phyloP scores from a whole-genome alignment of 2,329 filamentous ascomycete species.

The Talaromyces sp. region DNA sequence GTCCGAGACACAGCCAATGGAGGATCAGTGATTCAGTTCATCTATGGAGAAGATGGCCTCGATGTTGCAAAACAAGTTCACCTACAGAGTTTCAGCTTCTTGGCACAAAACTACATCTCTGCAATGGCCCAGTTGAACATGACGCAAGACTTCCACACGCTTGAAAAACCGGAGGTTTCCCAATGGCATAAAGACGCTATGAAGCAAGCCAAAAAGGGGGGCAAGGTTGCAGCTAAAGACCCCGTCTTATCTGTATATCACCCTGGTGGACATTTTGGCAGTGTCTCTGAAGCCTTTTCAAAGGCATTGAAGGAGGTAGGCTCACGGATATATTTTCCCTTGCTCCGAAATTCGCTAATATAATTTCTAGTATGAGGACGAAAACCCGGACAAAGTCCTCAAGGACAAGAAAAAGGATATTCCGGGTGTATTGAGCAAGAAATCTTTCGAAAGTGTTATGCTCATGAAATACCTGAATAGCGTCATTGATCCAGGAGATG shows the following conservation, averaged over 20 bases:
- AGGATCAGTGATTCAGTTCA: slow-evolving; percentile 85
- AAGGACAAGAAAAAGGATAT: slow-evolving; percentile 53
- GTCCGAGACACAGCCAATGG: slow-evolving; percentile 86
- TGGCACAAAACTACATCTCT: slow-evolving; percentile 78
- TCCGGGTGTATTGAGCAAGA: slow-evolving; percentile 49
- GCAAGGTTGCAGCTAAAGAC: slow-evolving; percentile 63
- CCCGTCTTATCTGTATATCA: slow-evolving; percentile 69
- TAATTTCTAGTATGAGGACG: slow-evolving; percentile 61
- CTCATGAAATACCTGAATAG: slow-evolving; percentile 91
- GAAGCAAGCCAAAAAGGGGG: slow-evolving; percentile 74
- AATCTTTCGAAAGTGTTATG: slow-evolving; percentile 76
- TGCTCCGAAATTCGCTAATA: slow-evolving; percentile 11
- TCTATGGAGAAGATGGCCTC: slow-evolving; percentile 94
- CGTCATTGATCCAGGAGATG: slow-evolving; percentile 89
- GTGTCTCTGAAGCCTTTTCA: slow-evolving; percentile 84
- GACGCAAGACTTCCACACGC: slow-evolving; percentile 46
- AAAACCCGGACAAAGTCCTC: slow-evolving; percentile 60
- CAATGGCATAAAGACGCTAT: slow-evolving; percentile 61
- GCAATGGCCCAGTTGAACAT: slow-evolving; percentile 72
- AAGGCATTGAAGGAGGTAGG: slow-evolving; percentile 57
- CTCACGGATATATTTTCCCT: not conserved
- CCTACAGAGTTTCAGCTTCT: slow-evolving; percentile 81
- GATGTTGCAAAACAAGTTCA: slow-evolving; percentile 94
- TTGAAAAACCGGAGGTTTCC: slow-evolving; percentile 62
- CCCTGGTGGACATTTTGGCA: slow-evolving; percentile 73